Base-by-base conservation (phyloP, 352 stramenopile genomes). In the Phytopythium litorale region DNA sequence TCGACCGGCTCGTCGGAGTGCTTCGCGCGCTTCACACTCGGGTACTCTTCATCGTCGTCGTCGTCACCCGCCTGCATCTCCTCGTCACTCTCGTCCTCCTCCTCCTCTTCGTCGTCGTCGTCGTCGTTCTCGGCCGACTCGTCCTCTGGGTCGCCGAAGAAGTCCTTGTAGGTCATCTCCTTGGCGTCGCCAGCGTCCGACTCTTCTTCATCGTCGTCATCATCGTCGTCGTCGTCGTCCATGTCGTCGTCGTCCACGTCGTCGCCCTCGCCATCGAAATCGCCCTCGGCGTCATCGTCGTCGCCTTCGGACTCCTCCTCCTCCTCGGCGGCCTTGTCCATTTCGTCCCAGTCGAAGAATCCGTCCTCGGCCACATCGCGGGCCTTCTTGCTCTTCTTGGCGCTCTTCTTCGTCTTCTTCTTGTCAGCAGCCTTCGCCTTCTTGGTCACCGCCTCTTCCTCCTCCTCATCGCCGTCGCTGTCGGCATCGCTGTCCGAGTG, bases 311-410 rank as follows among this genome's bases (percentile, higher is more conserved):
- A 70, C 15, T 78, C 70, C 37, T 86, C 81, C 48, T 91, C 81
- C 37, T 91, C 85, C 60, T 94, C 85, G 1, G 83, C 85, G 0
- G 86, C 82, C 54, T 84, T 87, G 63, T 94, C 83, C 85, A 94
- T 94, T 65, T 94, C 85, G 32, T 92, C 85, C 85, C 85, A 94
- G 58, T 94, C 80, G 43, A 94, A 94, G 65, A 94, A 94, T 0
- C 82, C 82, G 42, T 92, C 85, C 63, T 92, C 82, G 2, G 76
- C 75, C 18, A 89, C 79, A 67, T 94, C 84, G 33, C 78, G 76
- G 53, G 66, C 53, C 62, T 81, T 87, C 71, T 88, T 90, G 23
- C 81, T 88, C 49, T 78, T 79, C 12, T 70, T 69, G 51, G 70
- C 67, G 46, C 45, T 58, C 5, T 65, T 58, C 28, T 71, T 78